phyloP scores from a whole-genome alignment of 1,284 basidiomycete species.

The Vanrija pseudolonga region DNA sequence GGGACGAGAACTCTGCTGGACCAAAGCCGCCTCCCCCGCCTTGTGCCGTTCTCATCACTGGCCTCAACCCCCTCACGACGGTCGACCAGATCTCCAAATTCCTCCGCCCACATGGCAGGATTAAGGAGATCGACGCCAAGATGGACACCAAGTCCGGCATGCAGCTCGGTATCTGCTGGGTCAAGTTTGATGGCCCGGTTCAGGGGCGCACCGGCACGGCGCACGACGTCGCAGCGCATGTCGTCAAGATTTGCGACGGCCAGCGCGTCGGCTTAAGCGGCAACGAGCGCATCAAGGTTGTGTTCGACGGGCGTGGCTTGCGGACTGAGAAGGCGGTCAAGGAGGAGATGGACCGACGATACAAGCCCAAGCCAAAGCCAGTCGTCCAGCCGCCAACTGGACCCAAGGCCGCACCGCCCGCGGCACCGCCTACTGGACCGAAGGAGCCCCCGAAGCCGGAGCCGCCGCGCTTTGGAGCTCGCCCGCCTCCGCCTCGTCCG shows the following conservation, averaged over 20 bases:
- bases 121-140: conserved; percentile 72
- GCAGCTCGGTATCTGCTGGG: conserved; percentile 74
- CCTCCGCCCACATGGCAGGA: conserved; percentile 64
- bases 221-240: conserved; percentile 46
- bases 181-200: conserved; percentile 58
- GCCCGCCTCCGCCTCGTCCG: conserved; percentile 11
- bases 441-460: conserved; percentile 8
- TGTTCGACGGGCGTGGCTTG: conserved; percentile 51
- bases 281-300: conserved; percentile 42
- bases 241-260: conserved; percentile 46
- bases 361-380: conserved; percentile 48
- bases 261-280: conserved; percentile 43
- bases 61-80: conserved; percentile 68
- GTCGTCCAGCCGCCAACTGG: not conserved
- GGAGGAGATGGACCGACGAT: conserved; percentile 58
- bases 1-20: conserved; percentile 70
- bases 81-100: conserved; percentile 64
- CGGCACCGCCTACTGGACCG: not conserved
- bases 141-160: conserved; percentile 75
- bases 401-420: not conserved
- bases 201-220: conserved; percentile 26
- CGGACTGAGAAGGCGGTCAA: conserved; percentile 48
- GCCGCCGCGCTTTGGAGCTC: conserved; percentile 4
- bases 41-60: conserved; percentile 65
- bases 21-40: conserved; percentile 66